phyloP scores from a whole-genome alignment of 768 basidiomycete genomes.

The Kockovaella imperatae region DNA sequence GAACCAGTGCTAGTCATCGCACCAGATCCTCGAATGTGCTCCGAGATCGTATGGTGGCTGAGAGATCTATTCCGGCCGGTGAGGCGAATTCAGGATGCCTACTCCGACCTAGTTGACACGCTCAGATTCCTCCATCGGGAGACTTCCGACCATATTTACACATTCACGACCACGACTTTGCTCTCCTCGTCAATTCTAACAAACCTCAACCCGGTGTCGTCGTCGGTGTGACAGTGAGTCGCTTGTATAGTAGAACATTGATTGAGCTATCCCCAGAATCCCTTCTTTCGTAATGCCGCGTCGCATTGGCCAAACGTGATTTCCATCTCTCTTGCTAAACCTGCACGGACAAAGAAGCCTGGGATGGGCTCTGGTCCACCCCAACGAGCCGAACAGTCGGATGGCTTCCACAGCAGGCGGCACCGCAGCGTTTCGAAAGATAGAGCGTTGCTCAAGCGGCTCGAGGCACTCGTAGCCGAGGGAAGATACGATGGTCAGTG shows the following conservation, averaged over 20 bases:
- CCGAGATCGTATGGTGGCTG: constrained; percentile 83
- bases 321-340: constrained; percentile 23
- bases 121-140: constrained; percentile 68
- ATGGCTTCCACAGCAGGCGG: constrained; percentile 49
- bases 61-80: constrained; percentile 79
- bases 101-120: not conserved
- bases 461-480: constrained; percentile 51
- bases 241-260: not conserved
- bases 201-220: constrained; percentile 43
- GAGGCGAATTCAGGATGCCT: constrained; percentile 27
- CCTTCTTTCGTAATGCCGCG: constrained; percentile 45
- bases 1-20: constrained; percentile 84
- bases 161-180: constrained; percentile 84
- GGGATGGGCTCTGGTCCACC: constrained; percentile 7
- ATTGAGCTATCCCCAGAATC: constrained; percentile 34
- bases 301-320: constrained; percentile 46
- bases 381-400: constrained; percentile 21
- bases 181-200: constrained; percentile 66
- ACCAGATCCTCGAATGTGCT: constrained; percentile 66
- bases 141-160: constrained; percentile 94
- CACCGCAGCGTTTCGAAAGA: constrained; percentile 82
- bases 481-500: constrained; percentile 42
- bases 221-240: constrained; percentile 41
- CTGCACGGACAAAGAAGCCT: constrained; percentile 4
- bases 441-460: constrained; percentile 58